These are phyloP conservation scores for Dichomitus squalens DNA, from an alignment of 1,284 basidiomycete species.

Conservation along the genomic window DNA sequence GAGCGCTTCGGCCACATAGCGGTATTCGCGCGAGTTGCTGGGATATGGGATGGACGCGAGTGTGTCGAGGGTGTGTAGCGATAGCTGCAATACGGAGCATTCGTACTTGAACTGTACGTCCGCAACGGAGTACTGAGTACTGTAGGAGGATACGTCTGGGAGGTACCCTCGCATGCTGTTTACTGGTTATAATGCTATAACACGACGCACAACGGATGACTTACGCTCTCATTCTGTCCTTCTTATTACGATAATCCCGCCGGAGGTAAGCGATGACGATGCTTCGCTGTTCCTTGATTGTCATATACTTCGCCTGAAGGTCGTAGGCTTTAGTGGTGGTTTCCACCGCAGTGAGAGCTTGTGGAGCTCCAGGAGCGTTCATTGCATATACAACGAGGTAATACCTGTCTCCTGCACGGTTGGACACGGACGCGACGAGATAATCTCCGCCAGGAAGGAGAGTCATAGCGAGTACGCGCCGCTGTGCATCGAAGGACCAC, in stretches of 20 bases:
- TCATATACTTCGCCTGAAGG: conserved; percentile 65
- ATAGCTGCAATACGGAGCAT: conserved; percentile 48
- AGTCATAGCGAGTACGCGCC: conserved; percentile 58
- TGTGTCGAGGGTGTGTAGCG: conserved; percentile 51
- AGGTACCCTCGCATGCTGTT: conserved; percentile 19
- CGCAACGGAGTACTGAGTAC: conserved; percentile 13
- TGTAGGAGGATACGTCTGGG: conserved; percentile 38
- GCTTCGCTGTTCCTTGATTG: conserved; percentile 45
- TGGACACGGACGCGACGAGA: conserved; percentile 60
- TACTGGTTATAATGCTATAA: neutral
- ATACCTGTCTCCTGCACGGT: conserved; percentile 44
- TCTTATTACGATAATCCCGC: conserved; percentile 32
- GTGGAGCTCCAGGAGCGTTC: conserved; percentile 52
- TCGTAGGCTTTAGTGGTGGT: conserved; percentile 58
- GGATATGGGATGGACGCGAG: conserved; percentile 49
- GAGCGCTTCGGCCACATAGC: conserved; percentile 37
- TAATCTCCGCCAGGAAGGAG: conserved; percentile 73
- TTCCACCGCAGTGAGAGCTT: conserved; percentile 52
- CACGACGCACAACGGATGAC: conserved; percentile 25
- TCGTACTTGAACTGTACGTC: conserved; percentile 46
- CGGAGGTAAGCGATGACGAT: conserved; percentile 60
- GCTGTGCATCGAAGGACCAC: conserved; percentile 41
- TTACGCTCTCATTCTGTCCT: conserved; percentile 20
- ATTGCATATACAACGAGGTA: conserved; percentile 57
- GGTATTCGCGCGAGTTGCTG: conserved; percentile 44